phyloP scores from a whole-genome alignment of 2,329 filamentous ascomycete species.

The Ceratocystis cacaofunesta region DNA sequence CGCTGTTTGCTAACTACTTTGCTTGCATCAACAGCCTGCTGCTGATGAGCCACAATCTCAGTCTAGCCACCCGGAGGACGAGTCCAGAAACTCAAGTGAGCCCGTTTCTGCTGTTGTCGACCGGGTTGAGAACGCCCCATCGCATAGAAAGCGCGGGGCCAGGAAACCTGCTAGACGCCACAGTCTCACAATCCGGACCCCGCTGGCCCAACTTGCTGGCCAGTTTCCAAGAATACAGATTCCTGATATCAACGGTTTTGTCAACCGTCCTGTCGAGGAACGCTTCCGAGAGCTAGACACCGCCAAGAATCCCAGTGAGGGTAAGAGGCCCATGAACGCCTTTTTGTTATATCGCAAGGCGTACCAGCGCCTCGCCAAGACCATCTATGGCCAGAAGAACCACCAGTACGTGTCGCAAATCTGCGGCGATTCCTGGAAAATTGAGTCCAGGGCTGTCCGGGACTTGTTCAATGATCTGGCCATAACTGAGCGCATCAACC shows the following conservation, averaged over 20 bases:
- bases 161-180: slow-evolving; percentile 21
- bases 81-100: neutral
- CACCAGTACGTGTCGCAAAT: slow-evolving; percentile 83
- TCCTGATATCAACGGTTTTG: slow-evolving; percentile 66
- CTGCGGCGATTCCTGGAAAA: slow-evolving; percentile 70
- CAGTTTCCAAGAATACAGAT: slow-evolving; percentile 47
- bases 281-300: slow-evolving; percentile 54
- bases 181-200: slow-evolving; percentile 38
- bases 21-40: neutral
- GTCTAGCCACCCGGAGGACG: neutral
- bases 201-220: slow-evolving; percentile 56
- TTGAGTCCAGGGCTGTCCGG: slow-evolving; percentile 58
- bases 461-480: slow-evolving; percentile 67
- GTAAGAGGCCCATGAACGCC: slow-evolving; percentile 89
- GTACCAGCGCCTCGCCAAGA: slow-evolving; percentile 74
- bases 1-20: neutral
- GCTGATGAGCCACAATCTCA: slow-evolving; percentile 4
- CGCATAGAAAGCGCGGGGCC: slow-evolving; percentile 24
- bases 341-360: slow-evolving; percentile 97
- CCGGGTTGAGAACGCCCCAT: slow-evolving; percentile 14
- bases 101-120: neutral
- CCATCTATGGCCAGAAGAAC: slow-evolving; percentile 70
- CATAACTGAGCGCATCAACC: slow-evolving; percentile 66
- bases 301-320: slow-evolving; percentile 54
- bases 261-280: slow-evolving; percentile 52